Base-by-base conservation (phyloP, 2,329 filamentous ascomycete species). In the Ophiocordyceps sinensis region DNA sequence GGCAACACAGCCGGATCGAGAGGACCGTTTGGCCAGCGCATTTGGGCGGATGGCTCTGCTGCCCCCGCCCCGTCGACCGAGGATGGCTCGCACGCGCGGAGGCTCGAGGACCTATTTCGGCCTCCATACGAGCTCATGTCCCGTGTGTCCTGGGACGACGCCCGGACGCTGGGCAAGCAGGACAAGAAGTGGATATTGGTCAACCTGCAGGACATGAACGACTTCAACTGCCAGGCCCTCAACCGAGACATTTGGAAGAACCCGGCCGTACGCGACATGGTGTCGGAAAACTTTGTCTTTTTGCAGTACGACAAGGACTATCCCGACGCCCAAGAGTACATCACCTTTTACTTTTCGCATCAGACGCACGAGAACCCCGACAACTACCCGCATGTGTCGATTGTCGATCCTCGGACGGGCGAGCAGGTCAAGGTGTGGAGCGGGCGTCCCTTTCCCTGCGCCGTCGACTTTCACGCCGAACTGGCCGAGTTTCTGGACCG, bases 221-320 rank as follows among this genome's bases (percentile, higher is more conserved):
- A 94, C 53, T 98, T 98, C 59, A 84, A 91, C 60, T 98, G 91
- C 60, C 91, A 98, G 58, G 75, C 85, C 3, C 68, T 98, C 15
- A 98, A 98, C 57, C 76, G 91, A 36, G 91, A 98, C 57, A 78
- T 96, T 41, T 98, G 91, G 91, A 95, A 95, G 63, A 83, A 95
- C 51, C 61, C 74, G 15, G 73, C 79, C 2, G 77, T 98, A 43
- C 77, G 75, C 51, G 77, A 84, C n/a, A 76, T 93, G 1, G 71
- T 98, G 28, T 75, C 75, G 52, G 89, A 95, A 56, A 88, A 93
- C 63, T 98, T 98, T 58, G 74, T 98, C 50, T 98, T 98, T 61
- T 66, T 98, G 52, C 91, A 98, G 56, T 96, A 91, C 64, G 78
- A 81, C 50, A 94, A 94, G 61, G 79, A 86, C 48, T 87, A 93